These are phyloP conservation scores for Elsinoe necatrix DNA, from an alignment of 2,329 filamentous ascomycete genomes.

Conservation along the genomic window DNA sequence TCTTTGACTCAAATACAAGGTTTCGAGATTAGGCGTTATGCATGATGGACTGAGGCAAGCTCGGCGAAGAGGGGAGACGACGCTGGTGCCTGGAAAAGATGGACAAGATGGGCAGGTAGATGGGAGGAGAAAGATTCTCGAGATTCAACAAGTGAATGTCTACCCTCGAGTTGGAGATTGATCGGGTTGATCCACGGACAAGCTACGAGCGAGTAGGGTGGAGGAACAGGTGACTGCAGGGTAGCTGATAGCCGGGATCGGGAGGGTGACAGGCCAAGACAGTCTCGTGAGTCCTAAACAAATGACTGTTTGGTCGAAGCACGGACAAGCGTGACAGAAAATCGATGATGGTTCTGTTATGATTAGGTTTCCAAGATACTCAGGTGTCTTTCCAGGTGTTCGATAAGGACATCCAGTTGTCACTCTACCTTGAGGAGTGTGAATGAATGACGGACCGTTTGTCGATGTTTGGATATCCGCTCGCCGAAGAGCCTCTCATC, in stretches of 20 bases:
- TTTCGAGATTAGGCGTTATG: conserved; percentile 12
- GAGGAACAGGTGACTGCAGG: not conserved
- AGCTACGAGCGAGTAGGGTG: not conserved
- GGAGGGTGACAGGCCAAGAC: conserved; percentile 5
- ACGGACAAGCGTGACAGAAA: conserved; percentile 1
- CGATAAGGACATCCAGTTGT: not conserved
- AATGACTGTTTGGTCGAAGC: conserved; percentile 7
- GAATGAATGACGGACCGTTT: conserved; percentile 8
- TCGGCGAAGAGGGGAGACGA: not conserved
- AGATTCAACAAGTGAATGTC: conserved; percentile 12
- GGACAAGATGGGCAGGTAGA: not conserved
- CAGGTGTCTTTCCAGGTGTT: not conserved
- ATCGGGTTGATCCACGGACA: not conserved
- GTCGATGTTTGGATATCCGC: conserved; percentile 1
- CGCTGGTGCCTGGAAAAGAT: not conserved
- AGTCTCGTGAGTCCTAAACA: conserved; percentile 7
- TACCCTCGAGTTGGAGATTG: conserved; percentile 2
- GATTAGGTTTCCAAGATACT: not conserved
- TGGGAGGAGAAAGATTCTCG: not conserved
- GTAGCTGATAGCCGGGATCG: conserved; percentile 6
- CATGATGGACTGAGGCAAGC: conserved; percentile 14
- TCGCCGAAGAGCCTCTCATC: conserved; percentile 1
- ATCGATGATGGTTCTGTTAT: not conserved
- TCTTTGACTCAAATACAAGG: not conserved
- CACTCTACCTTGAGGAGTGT: not conserved